Percentiles rank a stretch among this genome's conserved stretches.
Evolutionary conservation across 148 eudicot species (phyloP).

Genomic region (Cornus kousa): DNA sequence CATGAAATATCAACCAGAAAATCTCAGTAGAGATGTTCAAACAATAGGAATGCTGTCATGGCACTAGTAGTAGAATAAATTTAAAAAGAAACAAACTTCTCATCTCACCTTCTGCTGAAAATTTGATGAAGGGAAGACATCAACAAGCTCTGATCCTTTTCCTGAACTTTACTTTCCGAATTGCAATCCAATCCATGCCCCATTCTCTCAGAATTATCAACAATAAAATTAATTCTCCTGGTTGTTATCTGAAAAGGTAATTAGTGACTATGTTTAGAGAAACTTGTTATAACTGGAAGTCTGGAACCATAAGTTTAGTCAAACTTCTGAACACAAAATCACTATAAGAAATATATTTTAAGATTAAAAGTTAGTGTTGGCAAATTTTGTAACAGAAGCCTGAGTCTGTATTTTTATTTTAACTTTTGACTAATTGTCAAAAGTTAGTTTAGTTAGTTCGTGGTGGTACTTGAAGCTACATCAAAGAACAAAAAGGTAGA

Average conservation of each 20-base stretch:
- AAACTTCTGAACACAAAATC: not conserved
- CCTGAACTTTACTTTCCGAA: conserved; percentile 45
- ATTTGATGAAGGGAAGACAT: conserved; percentile 94
- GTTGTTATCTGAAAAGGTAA: conserved; percentile 70
- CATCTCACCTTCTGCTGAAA: conserved; percentile 89
- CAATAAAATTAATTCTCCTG: conserved; percentile 80
- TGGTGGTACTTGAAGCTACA: too few species aligned
- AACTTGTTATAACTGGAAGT: not conserved
- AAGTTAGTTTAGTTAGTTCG: too few species aligned
- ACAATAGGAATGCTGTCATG: not conserved
- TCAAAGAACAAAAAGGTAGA: too few species aligned
- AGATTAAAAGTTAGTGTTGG: too few species aligned
- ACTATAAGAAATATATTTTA: not conserved
- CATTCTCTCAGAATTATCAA: conserved; percentile 53
- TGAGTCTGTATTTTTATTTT: too few species aligned
- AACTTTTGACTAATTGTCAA: too few species aligned
- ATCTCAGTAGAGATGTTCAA: not conserved
- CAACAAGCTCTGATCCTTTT: conserved; percentile 84
- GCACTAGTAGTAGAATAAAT: not conserved
- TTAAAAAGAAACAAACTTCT: conserved; percentile 6
- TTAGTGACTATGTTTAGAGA: conserved; percentile 5
- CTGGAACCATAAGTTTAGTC: not conserved
- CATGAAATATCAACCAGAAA: not conserved
- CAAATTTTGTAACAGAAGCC: too few species aligned
- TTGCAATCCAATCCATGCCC: conserved; percentile 43